Base-by-base conservation (phyloP, 2,329 filamentous ascomycete genomes). In the Rhinocladiella similis region DNA sequence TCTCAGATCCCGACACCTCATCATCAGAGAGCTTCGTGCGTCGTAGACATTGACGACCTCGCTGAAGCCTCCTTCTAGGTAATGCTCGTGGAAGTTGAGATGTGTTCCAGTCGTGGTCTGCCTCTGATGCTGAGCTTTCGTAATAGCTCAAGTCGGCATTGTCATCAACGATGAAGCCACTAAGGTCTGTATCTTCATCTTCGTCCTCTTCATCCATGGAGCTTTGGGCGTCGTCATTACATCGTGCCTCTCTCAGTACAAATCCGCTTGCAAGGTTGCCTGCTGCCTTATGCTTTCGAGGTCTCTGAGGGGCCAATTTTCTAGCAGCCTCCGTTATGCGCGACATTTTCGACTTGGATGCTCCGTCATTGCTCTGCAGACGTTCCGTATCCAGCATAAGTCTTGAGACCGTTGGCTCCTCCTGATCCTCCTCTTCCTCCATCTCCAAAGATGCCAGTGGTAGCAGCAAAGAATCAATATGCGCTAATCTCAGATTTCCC, bases 401-500 rank as follows among this genome's bases (percentile, higher is more conserved):
- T 4, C 62, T 53, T 3, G 56, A 57, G 0, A 58, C 39, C 1
- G 71, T 69, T 38, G 70, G 69, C 6, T 33, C 29, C 29, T 33
- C 29, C 35, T 73, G 70, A 58, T 72, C 71, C 39, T 68, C 63
- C 63, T 51, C 68, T 66, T 53, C 65, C 61, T 57, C 69, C 71
- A 45, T 62, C 54, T 13, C 56, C 62, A 16, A 61, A 63, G 42
- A 64, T 61, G 65, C 59, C 22, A 68, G 48, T 1, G 65, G 67
- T 18, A 72, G 61, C 5, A 71, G 65, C 18, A 73, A 57, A 12
- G 71, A 71, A 48, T 74, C 74, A 18, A 69, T 63, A 13, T 67
- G 66, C 6, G 70, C 64, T 3, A 67, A 47, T 29, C 67, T 71
- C 29, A 73, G 57, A 16, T 67, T 68, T 3, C 63, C 47, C 20